These are phyloP conservation scores for Isabelozyma rhagii DNA, from an alignment of 805 yeast genomes.

Conservation along the genomic window DNA sequence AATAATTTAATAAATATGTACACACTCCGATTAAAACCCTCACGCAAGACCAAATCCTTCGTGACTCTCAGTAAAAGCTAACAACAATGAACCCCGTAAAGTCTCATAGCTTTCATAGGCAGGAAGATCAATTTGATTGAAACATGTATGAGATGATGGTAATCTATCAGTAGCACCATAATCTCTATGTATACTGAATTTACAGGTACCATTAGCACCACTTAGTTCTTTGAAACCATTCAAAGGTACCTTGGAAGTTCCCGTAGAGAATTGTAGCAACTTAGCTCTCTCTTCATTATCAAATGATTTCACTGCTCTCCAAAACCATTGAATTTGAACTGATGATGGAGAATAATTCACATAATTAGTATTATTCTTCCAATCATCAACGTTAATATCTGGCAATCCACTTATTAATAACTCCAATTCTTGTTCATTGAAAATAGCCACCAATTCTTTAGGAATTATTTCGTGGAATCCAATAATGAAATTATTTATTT, in stretches of 20 bases:
- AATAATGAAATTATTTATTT: conserved; percentile 75
- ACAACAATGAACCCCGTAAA: conserved; percentile 70
- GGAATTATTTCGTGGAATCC: conserved; percentile 94
- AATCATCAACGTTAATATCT: conserved; percentile 91
- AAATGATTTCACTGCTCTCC: conserved; percentile 96
- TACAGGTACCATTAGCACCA: conserved; percentile 82
- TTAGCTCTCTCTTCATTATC: conserved; percentile 93
- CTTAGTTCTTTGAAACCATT: conserved; percentile 88
- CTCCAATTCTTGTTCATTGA: conserved; percentile 95
- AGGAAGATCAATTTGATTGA: conserved; percentile 91
- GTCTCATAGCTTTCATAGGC: conserved; percentile 88
- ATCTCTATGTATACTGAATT: conserved; percentile 86
- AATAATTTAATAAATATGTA: no score
- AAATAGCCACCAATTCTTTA: conserved; percentile 74
- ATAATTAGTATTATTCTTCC: conserved; percentile 84
- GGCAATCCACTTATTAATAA: conserved; percentile 91
- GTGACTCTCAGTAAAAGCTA: conserved; percentile 91
- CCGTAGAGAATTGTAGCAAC: conserved; percentile 91
- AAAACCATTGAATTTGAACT: conserved; percentile 91
- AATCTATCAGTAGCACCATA: conserved; percentile 81
- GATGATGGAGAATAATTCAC: conserved; percentile 80
- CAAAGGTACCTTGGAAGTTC: conserved; percentile 93
- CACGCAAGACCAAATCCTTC: conserved; percentile 91
- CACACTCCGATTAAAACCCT: background rate
- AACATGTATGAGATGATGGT: conserved; percentile 96